Base-by-base conservation (phyloP, 495 filamentous ascomycete genomes). In the Polyplosphaeria fusca region DNA sequence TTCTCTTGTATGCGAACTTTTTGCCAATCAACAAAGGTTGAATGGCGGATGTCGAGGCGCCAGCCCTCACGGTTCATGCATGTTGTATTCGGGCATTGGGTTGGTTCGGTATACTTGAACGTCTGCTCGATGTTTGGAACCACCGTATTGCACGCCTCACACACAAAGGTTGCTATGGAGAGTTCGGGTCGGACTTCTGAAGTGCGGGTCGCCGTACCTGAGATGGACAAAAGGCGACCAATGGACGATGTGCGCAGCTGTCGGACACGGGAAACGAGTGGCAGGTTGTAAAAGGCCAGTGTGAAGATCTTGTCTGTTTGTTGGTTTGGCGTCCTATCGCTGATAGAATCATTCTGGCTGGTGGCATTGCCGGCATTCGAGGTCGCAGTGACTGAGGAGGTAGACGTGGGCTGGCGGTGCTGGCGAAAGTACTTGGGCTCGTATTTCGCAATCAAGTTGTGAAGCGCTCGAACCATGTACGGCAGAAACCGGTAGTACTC, bases 1-100 rank as follows among this genome's bases (percentile, higher is more conserved):
- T 96, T 97, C 73, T 99, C 93, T 71, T 99, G 93, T 26, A 97
- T 86, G 47, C 94, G 84, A 20, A 97, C 88, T 69, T 97, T 97
- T 61, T 99, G 93, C 93, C 93, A 99, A 72, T 99, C 93, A 19
- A 97, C 87, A 66, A 99, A 99, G 2, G 91, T 95, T 68, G 91
- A 96, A 70, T 96, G 93, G 40, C 89, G 81, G 67, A 99, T 97
- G 63, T 99, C 92, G 4, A 99, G 76, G 22, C 89, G 83, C 93
- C 93, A 99, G 18, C 87, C 90, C 43, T 79, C 73, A 23, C 92
- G 85, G 74, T 99, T 99, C 52, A 82, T 82, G 67, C 93, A 99
- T n/a, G 79, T 84, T n/a, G 77, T 60, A 63, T 96, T 97, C 0
- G 93, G 93, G 64, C 93, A 99, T 74, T 96, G 89, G 2, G 89